These are phyloP conservation scores for Podila minutissima DNA, from an alignment of 192 early-diverging fungal species.

Conservation along the genomic window DNA sequence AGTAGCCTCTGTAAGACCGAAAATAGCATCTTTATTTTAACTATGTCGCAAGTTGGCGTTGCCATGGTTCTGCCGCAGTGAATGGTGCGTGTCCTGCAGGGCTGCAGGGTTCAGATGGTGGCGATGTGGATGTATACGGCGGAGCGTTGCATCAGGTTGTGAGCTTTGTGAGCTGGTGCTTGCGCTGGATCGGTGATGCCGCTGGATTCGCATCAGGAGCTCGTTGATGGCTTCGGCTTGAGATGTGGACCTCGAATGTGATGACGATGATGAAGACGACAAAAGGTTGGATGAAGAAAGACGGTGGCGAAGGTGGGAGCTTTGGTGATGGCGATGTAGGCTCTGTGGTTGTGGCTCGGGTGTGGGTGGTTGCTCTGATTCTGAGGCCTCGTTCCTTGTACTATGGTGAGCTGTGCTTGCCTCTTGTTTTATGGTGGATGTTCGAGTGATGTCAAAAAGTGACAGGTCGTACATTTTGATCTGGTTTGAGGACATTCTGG, in stretches of 20 bases:
- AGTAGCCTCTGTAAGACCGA: too few relatives aligned
- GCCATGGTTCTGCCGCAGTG: slow-evolving; percentile 20
- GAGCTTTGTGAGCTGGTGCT: neutral
- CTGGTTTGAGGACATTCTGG: neutral
- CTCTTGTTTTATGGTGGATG: too few relatives aligned
- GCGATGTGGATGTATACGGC: slow-evolving; percentile 1
- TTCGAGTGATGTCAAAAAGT: neutral
- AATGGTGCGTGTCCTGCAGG: slow-evolving; percentile 5
- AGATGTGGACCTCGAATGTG: neutral
- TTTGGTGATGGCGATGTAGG: too few relatives aligned
- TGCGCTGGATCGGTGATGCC: neutral
- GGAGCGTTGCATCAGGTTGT: neutral
- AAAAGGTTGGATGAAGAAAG: too few relatives aligned
- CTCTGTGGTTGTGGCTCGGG: too few relatives aligned
- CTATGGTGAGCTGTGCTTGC: too few relatives aligned
- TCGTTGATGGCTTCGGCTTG: neutral
- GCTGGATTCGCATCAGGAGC: neutral
- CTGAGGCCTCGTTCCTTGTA: too few relatives aligned
- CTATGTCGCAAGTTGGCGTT: slow-evolving; percentile 28
- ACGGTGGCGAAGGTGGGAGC: too few relatives aligned
- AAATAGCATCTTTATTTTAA: neutral
- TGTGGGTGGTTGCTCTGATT: too few relatives aligned
- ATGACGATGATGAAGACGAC: neutral
- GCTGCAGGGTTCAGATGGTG: slow-evolving; percentile 1
- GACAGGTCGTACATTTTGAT: neutral